These are phyloP conservation scores for Hanseniaspora nectarophila DNA, from an alignment of 805 yeast species.

Conservation along the genomic window DNA sequence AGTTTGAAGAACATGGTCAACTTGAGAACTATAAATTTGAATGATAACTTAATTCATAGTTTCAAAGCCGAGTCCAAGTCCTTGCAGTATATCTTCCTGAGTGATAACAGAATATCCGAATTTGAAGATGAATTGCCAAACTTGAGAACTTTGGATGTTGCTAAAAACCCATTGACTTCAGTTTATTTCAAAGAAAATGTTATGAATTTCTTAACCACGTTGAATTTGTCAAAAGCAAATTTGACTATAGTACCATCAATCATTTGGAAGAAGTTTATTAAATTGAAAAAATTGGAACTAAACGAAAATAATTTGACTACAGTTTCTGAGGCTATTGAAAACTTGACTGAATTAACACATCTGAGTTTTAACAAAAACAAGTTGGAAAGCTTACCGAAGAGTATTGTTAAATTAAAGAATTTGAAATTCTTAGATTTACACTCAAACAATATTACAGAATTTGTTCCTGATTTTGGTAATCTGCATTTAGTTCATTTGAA, in stretches of 20 bases:
- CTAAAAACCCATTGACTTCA: conserved; percentile 73
- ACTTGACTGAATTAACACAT: conserved; percentile 45
- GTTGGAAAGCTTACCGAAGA: conserved; percentile 54
- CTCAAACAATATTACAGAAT: conserved; percentile 61
- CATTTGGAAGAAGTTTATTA: conserved; percentile 49
- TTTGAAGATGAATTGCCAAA: conserved; percentile 52
- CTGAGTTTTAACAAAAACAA: conserved; percentile 67
- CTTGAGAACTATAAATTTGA: conserved; percentile 61
- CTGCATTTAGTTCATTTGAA: conserved; percentile 51
- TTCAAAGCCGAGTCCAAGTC: conserved; percentile 37
- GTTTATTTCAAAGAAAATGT: conserved; percentile 34
- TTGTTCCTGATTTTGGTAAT: conserved; percentile 60
- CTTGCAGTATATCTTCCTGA: conserved; percentile 58
- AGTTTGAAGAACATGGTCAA: conserved; percentile 42
- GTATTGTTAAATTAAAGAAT: conserved; percentile 47
- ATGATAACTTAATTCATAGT: conserved; percentile 50
- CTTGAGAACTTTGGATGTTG: conserved; percentile 58
- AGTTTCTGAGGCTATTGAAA: conserved; percentile 57
- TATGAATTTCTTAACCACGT: conserved; percentile 50
- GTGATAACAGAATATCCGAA: conserved; percentile 63
- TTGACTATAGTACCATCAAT: conserved; percentile 58
- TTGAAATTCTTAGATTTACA: conserved; percentile 67
- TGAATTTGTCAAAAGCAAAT: conserved; percentile 74
- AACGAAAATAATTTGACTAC: conserved; percentile 73
- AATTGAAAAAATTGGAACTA: conserved; percentile 58